Evolutionary conservation across 176 grass and related monocot species (phyloP), one percentile per base, ranked within the genome.

Genomic region (Puccinellia tenuiflora): DNA sequence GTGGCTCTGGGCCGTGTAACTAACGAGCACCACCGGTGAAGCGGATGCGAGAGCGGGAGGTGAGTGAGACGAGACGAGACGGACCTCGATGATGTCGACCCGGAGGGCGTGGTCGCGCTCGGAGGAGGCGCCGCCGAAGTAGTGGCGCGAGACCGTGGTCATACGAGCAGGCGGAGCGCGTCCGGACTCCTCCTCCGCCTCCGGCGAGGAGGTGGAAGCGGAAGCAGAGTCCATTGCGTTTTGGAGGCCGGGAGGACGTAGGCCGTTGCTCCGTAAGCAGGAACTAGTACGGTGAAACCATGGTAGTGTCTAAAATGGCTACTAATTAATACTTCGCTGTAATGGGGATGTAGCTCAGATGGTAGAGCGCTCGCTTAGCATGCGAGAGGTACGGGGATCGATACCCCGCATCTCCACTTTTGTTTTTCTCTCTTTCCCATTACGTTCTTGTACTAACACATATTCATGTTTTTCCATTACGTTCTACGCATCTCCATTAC

Each of bases 311-410:
- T n/a, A n/a, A n/a, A n/a, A n/a, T n/a, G n/a, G n/a, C n/a, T n/a
- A n/a, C n/a, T n/a, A n/a, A n/a, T n/a, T n/a, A n/a, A n/a, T n/a
- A n/a, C n/a, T n/a, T n/a, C n/a, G n/a, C n/a, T n/a, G n/a, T n/a
- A 17, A 5, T 0, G 46, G 91, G 90, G 88, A 95, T 95, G 92
- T 93, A 95, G 95, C 92, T 98, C 90, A 98, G 90, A 98, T 95
- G 96, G 90, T 95, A 93, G 88, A 95, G 90, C 87, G 88, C 90
- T 93, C 88, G 92, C 96, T 98, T 98, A 90, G 92, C 92, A 98
- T 98, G 96, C 88, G 87, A 98, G 96, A 98, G 90, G 96, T 78
- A 95, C 83, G 92, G 90, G 92, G 92, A 98, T 93, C 87, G 90
- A 95, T 98, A 91, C 88, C 89, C 92, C 72, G 89, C 90, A 92